A percentile compares a stretch with the other conserved stretches of the same genome.
These are phyloP conservation scores for Hyphopichia burtonii DNA, from an alignment of 1,139 yeast species.

Conservation along the genomic window DNA sequence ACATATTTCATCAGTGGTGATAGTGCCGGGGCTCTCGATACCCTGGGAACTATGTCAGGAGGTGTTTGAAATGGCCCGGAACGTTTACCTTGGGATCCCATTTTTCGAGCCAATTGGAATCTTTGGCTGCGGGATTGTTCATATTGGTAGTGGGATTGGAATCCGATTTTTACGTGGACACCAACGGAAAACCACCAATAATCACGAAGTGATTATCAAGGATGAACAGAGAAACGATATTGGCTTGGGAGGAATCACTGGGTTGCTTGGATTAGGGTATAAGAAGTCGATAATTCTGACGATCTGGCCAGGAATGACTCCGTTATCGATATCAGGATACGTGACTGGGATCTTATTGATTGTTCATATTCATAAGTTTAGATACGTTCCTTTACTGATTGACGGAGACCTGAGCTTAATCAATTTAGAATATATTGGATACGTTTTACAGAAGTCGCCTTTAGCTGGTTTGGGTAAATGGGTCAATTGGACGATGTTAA, in stretches of 20 bases:
- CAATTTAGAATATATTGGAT: conserved; percentile 52
- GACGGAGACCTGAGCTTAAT: conserved; percentile 69
- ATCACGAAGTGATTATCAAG: conserved; percentile 14
- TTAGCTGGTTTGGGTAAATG: conserved; percentile 14
- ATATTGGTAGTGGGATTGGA: conserved; percentile 53
- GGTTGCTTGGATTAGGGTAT: conserved; percentile 54
- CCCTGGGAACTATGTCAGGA: conserved; percentile 51
- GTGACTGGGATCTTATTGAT: conserved; percentile 43
- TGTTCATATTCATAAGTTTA: conserved; percentile 48
- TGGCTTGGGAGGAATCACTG: conserved; percentile 60
- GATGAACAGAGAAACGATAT: conserved; percentile 39
- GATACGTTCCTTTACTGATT: conserved; percentile 48
- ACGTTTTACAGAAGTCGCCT: conserved; percentile 30
- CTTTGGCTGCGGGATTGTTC: conserved; percentile 47
- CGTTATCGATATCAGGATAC: conserved; percentile 62
- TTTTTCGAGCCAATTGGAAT: conserved; percentile 49
- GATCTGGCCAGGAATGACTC: conserved; percentile 35
- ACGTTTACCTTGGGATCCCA: conserved; percentile 55
- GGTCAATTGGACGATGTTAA: conserved; percentile 20
- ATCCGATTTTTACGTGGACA: conserved; percentile 40
- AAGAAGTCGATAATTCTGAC: conserved; percentile 44
- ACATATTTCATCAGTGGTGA: conserved; percentile 56
- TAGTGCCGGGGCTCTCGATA: conserved; percentile 49
- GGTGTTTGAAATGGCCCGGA: conserved; percentile 58
- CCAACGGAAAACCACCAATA: neutral